Conservation (phyloP, 441 rosid genomes). For the Flueggea neowawraea region DNA sequence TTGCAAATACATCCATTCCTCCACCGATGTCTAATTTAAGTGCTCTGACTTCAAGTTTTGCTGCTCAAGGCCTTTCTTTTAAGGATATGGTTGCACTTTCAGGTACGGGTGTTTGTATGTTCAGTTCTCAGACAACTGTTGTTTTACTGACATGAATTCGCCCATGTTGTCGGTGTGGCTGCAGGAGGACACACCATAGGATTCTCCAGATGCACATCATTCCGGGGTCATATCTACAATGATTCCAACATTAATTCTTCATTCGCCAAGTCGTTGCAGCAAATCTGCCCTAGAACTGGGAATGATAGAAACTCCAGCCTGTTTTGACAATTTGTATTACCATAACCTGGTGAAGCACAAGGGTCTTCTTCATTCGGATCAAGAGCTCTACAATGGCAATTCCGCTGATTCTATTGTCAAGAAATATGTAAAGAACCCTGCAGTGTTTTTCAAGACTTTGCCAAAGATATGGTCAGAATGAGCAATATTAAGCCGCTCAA, state of each 20-base stretch:
- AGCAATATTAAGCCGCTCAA: conserved; percentile 47
- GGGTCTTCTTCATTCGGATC: conserved; percentile 69
- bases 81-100: conserved; percentile 53
- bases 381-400: conserved; percentile 43
- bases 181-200: conserved; percentile 70
- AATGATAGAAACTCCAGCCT: conserved; percentile 30
- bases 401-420: conserved; percentile 43
- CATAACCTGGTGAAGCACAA: conserved; percentile 39
- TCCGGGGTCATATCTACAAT: conserved; percentile 40
- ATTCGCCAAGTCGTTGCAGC: conserved; percentile 32
- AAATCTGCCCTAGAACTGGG: conserved; percentile 46
- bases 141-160: neutral
- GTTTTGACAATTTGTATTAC: conserved; percentile 51
- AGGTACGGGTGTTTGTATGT: conserved; percentile 23
- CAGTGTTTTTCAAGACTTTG: conserved; percentile 46
- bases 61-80: conserved; percentile 38
- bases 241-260: conserved; percentile 34
- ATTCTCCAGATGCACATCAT: conserved; percentile 34
- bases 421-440: conserved; percentile 30
- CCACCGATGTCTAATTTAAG: conserved; percentile 27
- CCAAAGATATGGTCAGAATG: conserved; percentile 56
- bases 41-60: conserved; percentile 30
- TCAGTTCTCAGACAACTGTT: neutral
- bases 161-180: neutral
- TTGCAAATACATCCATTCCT: conserved; percentile 34